Conservation (phyloP, 768 basidiomycete species). For the Mrakia frigida region DNA sequence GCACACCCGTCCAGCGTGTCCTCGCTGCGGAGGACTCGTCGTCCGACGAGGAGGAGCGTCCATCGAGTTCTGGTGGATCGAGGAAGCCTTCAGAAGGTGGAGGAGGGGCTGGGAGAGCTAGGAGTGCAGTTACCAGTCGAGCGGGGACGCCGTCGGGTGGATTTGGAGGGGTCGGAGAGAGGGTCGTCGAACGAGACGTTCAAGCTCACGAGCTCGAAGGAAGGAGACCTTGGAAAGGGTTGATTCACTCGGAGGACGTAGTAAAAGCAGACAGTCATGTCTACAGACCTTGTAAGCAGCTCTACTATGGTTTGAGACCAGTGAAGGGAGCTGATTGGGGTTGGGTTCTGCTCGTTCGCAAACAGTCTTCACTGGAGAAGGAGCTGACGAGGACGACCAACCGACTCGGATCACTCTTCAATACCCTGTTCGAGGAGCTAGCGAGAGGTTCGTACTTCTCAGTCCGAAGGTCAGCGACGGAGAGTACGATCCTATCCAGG, state of each 20-base stretch:
- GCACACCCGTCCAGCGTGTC: conserved; percentile 7
- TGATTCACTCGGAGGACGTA: conserved; percentile 19
- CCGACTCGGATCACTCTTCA: conserved; percentile 17
- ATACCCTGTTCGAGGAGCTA: conserved; percentile 26
- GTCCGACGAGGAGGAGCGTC: background rate
- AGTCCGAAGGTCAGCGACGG: conserved; percentile 12
- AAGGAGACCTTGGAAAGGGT: conserved; percentile 5
- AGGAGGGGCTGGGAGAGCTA: background rate
- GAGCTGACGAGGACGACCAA: background rate
- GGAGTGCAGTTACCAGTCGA: conserved; percentile 4
- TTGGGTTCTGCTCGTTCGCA: background rate
- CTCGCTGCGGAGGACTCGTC: background rate
- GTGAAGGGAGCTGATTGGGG: background rate
- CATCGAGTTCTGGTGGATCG: too few species aligned
- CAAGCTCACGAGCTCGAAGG: background rate
- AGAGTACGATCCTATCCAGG: conserved; percentile 30
- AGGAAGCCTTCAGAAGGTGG: background rate
- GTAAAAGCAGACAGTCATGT: background rate
- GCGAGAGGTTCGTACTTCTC: conserved; percentile 25
- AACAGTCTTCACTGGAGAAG: conserved; percentile 22
- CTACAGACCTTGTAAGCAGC: conserved; percentile 20
- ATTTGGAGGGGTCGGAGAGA: background rate
- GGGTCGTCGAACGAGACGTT: background rate
- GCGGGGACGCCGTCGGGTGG: background rate
- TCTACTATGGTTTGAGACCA: background rate